Percentiles rank a stretch among this genome's conserved stretches.
phyloP scores from a whole-genome alignment of 148 eudicot species.

The Fagopyrum homotropicum region DNA sequence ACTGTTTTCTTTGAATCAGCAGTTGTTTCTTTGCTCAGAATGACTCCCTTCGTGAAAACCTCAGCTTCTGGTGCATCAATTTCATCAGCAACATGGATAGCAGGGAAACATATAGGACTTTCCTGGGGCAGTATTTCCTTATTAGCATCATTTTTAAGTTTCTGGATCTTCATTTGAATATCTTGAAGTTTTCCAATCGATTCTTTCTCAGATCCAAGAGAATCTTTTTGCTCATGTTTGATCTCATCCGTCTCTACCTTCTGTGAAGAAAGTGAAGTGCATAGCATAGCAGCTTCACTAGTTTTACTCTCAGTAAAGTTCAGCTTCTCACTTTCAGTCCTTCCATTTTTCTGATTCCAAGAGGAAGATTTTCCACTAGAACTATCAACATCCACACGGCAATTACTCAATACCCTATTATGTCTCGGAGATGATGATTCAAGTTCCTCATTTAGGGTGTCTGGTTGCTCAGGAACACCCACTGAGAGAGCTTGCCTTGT shows the following conservation, averaged over 20 bases:
- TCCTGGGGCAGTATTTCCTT: constrained; percentile 25
- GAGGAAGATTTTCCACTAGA: constrained; percentile 23
- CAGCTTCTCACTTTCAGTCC: constrained; percentile 24
- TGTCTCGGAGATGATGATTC: constrained; percentile 5
- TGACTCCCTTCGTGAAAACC: constrained; percentile 18
- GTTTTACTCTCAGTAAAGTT: constrained; percentile 38
- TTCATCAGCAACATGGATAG: constrained; percentile 27
- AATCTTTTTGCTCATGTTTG: constrained; percentile 31
- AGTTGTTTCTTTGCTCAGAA: constrained; percentile 2
- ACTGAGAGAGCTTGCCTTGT: constrained; percentile 17
- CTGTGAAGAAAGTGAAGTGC: constrained; percentile 23
- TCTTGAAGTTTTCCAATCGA: constrained; percentile 31
- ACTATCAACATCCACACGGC: constrained; percentile 18
- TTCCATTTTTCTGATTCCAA: constrained; percentile 19
- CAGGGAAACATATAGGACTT: constrained; percentile 23
- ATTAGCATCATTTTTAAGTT: constrained; percentile 24
- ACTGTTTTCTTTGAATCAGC: constrained; percentile 21
- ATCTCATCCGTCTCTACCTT: constrained; percentile 30
- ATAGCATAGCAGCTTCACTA: constrained; percentile 29
- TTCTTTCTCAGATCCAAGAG: constrained; percentile 24
- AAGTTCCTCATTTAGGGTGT: constrained; percentile 13
- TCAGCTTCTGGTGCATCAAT: constrained; percentile 24
- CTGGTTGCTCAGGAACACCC: constrained; percentile 16
- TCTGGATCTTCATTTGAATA: constrained; percentile 34
- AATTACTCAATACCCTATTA: constrained; percentile 23